phyloP scores from a whole-genome alignment of 495 filamentous ascomycete genomes.

The Penicillium soppii region DNA sequence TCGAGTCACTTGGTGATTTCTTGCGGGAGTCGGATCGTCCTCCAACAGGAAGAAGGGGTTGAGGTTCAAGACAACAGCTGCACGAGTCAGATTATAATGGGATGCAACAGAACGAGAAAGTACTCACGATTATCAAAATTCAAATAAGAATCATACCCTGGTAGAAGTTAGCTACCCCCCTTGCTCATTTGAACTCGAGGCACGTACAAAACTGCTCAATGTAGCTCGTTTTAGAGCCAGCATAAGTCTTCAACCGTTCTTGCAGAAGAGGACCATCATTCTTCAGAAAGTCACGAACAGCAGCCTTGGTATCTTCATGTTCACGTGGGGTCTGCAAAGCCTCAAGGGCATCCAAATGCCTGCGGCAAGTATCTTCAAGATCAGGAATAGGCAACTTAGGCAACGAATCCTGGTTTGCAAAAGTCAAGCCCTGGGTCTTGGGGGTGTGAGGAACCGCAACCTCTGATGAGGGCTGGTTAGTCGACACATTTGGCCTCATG shows the following conservation, averaged over 20 bases:
- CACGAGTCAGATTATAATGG: conserved; percentile 7
- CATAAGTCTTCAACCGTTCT: conserved; percentile 88
- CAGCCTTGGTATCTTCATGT: conserved; percentile 76
- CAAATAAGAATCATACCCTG: conserved; percentile 98
- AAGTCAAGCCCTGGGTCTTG: conserved; percentile 62
- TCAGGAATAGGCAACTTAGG: conserved; percentile 94
- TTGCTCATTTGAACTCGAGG: neutral
- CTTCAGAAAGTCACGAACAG: conserved; percentile 82
- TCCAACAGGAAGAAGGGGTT: conserved; percentile 98
- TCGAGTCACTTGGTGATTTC: conserved; percentile 93
- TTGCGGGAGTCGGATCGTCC: conserved; percentile 93
- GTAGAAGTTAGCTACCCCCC: neutral
- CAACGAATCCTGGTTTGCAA: conserved; percentile 81
- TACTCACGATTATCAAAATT: conserved; percentile 87
- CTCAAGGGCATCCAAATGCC: conserved; percentile 76
- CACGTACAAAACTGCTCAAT: conserved; percentile 98
- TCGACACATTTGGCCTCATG: conserved; percentile 21
- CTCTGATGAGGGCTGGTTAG: conserved; percentile 10
- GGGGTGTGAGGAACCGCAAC: conserved; percentile 15
- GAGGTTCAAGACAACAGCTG: conserved; percentile 88
- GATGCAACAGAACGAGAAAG: neutral
- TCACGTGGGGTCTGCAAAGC: conserved; percentile 80
- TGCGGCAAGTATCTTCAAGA: conserved; percentile 75
- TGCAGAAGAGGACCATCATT: conserved; percentile 83
- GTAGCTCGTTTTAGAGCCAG: conserved; percentile 89